Conservation (phyloP, 495 filamentous ascomycete species). For the Penicillium roqueforti region DNA sequence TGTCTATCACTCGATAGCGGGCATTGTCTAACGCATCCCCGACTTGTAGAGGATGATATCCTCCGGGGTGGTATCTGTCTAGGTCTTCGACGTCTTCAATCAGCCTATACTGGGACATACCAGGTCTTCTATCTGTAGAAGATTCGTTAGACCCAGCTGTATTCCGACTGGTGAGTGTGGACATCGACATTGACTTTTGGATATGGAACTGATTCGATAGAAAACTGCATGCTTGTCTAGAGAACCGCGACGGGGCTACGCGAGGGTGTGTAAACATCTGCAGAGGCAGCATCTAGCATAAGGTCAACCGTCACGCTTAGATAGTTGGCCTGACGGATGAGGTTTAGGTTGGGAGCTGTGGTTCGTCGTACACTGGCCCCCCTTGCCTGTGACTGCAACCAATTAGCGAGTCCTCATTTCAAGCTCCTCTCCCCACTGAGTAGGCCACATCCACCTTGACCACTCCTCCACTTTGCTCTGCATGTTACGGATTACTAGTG, state of each 20-base stretch:
- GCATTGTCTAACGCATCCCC: slow-evolving; percentile 29
- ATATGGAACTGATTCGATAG: slow-evolving; percentile 5
- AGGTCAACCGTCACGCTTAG: not conserved
- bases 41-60: slow-evolving; percentile 41
- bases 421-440: not conserved
- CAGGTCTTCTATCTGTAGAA: slow-evolving; percentile 2
- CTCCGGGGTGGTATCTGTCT: slow-evolving; percentile 35
- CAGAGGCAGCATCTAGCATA: not conserved
- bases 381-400: no score
- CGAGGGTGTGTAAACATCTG: not conserved
- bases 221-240: not conserved
- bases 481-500: no score
- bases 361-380: no score
- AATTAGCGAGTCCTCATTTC: not conserved
- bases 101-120: slow-evolving; percentile 12
- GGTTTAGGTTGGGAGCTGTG: not conserved
- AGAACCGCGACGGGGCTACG: not conserved
- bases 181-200: slow-evolving; percentile 9
- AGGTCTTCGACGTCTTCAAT: slow-evolving; percentile 25
- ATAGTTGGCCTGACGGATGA: not conserved
- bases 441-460: not conserved
- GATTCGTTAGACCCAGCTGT: slow-evolving; percentile 8
- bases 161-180: slow-evolving; percentile 4
- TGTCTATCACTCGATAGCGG: slow-evolving; percentile 38
- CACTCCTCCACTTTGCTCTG: no score